Evolutionary conservation across 768 basidiomycete species (phyloP), one percentile per base, ranked within the genome.

Genomic region (Vishniacozyma victoriae): DNA sequence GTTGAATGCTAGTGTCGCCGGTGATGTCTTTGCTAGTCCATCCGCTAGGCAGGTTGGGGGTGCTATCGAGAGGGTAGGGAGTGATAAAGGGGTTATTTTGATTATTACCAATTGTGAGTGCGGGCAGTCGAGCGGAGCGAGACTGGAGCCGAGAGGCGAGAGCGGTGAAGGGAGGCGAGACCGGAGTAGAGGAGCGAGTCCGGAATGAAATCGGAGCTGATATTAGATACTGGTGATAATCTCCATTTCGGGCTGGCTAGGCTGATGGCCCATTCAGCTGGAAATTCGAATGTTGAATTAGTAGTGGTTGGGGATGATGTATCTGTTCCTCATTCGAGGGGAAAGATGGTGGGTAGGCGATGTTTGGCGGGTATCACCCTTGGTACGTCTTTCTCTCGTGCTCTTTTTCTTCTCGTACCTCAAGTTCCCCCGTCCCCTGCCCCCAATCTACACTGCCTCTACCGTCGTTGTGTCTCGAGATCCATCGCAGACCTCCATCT

Each of bases 231-330:
- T 35, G 90, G 90, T 15, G 90, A 93, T 59, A 79, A 90, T 29
- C 80, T 93, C 39, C 88, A 91, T 64, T 93, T 93, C 61, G 90
- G 90, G 19, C 78, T 93, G 9, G 89, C 89, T 3, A 84, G 82
- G 57, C 88, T 93, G 62, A 84, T 86, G 57, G 82, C 85, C 3
- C 82, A 86, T 4, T 70, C 76, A 40, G 78, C 84, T 46, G 82
- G 86, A 0, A 78, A 81, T 19, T 81, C 64, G 46, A 69, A 82
- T 60, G 78, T 84, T 1, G 78, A 84, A 43, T 85, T 91, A 46
- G 76, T 92, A 24, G 78, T 90, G 35, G 87, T 93, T 4, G 88
- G 84, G 5, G 90, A 93, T 66, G 90, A 93, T 63, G 88, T 91
- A 27, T 83, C 87, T 2, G 89, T 93, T 22, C 86, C 86, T 12